Conservation (phyloP, 768 basidiomycete species). For the Auricularia auricula-judae region DNA sequence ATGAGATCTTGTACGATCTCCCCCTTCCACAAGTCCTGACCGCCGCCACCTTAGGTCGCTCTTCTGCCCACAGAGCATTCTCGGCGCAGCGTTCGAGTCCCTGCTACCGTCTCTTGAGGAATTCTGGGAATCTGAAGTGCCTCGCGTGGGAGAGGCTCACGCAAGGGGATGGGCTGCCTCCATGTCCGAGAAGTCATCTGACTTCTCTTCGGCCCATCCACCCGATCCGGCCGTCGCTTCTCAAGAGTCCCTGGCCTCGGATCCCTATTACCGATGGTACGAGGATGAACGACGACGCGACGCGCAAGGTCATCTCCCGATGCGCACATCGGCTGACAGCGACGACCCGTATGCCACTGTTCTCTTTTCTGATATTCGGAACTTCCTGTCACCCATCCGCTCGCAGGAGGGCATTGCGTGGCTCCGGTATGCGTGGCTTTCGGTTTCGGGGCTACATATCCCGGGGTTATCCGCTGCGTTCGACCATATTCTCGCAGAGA, state of each 20-base stretch:
- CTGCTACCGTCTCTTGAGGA: slow-evolving; percentile 56
- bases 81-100: slow-evolving; percentile 29
- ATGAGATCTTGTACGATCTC: neutral
- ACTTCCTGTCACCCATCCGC: slow-evolving; percentile 35
- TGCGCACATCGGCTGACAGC: slow-evolving; percentile 40
- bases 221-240: neutral
- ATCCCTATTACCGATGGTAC: slow-evolving; percentile 64
- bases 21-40: neutral
- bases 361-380: slow-evolving; percentile 61
- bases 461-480: slow-evolving; percentile 42
- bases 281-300: slow-evolving; percentile 44
- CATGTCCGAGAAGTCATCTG: slow-evolving; percentile 18
- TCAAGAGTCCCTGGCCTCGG: slow-evolving; percentile 16
- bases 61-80: slow-evolving; percentile 37
- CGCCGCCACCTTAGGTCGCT: slow-evolving; percentile 37
- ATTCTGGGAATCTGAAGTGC: slow-evolving; percentile 76
- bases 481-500: slow-evolving; percentile 22
- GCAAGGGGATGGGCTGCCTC: slow-evolving; percentile 63
- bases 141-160: slow-evolving; percentile 59
- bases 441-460: slow-evolving; percentile 56
- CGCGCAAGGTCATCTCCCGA: slow-evolving; percentile 31
- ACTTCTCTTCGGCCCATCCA: neutral
- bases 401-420: slow-evolving; percentile 26
- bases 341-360: slow-evolving; percentile 61
- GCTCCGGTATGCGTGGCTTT: slow-evolving; percentile 62